Evolutionary conservation across 2,329 filamentous ascomycete genomes (phyloP).

Genomic region (Mycocentrospora acerina): DNA sequence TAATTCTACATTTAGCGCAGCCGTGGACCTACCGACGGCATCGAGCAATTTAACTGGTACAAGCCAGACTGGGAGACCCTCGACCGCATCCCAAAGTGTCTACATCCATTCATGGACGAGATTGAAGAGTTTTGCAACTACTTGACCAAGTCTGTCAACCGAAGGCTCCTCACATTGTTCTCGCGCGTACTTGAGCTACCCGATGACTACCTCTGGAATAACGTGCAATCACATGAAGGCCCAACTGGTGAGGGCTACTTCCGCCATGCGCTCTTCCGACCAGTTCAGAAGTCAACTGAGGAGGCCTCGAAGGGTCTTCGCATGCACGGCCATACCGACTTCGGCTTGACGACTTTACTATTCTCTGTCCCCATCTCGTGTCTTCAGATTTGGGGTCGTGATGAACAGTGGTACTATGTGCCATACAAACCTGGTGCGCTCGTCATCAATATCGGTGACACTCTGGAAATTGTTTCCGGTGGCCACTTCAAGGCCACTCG

Average conservation of each 20-base stretch:
- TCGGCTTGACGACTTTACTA: conserved; percentile 24
- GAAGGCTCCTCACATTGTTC: conserved; percentile 33
- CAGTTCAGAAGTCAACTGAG: conserved; percentile 23
- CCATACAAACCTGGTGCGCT: conserved; percentile 28
- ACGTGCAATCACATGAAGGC: conserved; percentile 22
- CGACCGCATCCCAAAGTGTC: conserved; percentile 49
- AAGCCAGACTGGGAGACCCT: conserved; percentile 48
- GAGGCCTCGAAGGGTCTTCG: conserved; percentile 29
- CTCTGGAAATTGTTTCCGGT: conserved; percentile 48
- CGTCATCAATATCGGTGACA: conserved; percentile 30
- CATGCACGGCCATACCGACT: conserved; percentile 36
- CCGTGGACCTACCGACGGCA: conserved; percentile 49
- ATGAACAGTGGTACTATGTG: conserved; percentile 29
- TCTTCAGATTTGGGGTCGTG: conserved; percentile 25
- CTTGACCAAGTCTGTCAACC: conserved; percentile 52
- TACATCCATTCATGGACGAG: conserved; percentile 54
- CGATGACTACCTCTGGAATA: conserved; percentile 26
- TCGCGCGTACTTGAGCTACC: conserved; percentile 25
- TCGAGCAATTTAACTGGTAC: conserved; percentile 60
- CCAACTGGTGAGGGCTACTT: conserved; percentile 28
- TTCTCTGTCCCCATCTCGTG: conserved; percentile 29
- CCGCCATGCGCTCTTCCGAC: conserved; percentile 25
- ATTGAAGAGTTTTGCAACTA: conserved; percentile 51
- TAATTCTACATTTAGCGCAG: conserved; percentile 26
- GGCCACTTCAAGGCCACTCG: conserved; percentile 52